phyloP scores from a whole-genome alignment of 2,329 filamentous ascomycete species.

The Elsinoe australis region DNA sequence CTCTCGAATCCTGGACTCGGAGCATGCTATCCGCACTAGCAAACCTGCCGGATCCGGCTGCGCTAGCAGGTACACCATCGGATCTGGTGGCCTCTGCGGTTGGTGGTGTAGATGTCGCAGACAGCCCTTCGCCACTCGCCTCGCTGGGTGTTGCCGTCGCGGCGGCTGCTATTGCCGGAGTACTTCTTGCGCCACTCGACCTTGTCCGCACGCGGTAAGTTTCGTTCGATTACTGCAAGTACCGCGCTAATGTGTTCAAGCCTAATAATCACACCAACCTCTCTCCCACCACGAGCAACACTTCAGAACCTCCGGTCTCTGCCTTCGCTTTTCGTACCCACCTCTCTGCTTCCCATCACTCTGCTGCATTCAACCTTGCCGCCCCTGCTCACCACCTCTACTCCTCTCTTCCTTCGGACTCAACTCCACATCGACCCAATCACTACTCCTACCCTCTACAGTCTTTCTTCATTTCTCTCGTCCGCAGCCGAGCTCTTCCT shows the following conservation, averaged over 20 bases:
- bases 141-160: slow-evolving; percentile 67
- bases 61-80: slow-evolving; percentile 48
- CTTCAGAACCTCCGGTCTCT: slow-evolving; percentile 69
- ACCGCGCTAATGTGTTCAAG: slow-evolving; percentile 35
- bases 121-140: slow-evolving; percentile 72
- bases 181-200: slow-evolving; percentile 80
- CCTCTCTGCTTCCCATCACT: slow-evolving; percentile 67
- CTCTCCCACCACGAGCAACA: slow-evolving; percentile 66
- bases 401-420: slow-evolving; percentile 78
- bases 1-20: slow-evolving; percentile 85
- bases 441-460: slow-evolving; percentile 72
- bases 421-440: slow-evolving; percentile 76
- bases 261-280: slow-evolving; percentile 70
- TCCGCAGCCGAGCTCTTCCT: slow-evolving; percentile 74
- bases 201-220: slow-evolving; percentile 66
- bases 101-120: slow-evolving; percentile 70
- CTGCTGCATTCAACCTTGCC: slow-evolving; percentile 79
- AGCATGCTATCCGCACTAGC: slow-evolving; percentile 85
- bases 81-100: slow-evolving; percentile 28
- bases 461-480: slow-evolving; percentile 70
- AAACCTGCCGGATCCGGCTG: slow-evolving; percentile 76
- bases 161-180: slow-evolving; percentile 61
- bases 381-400: slow-evolving; percentile 71
- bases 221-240: neutral
- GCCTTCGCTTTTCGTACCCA: slow-evolving; percentile 61